Evolutionary conservation across 2,329 filamentous ascomycete species (phyloP), one percentile per base, ranked within the genome.

Genomic region (Trichoderma sp.): DNA sequence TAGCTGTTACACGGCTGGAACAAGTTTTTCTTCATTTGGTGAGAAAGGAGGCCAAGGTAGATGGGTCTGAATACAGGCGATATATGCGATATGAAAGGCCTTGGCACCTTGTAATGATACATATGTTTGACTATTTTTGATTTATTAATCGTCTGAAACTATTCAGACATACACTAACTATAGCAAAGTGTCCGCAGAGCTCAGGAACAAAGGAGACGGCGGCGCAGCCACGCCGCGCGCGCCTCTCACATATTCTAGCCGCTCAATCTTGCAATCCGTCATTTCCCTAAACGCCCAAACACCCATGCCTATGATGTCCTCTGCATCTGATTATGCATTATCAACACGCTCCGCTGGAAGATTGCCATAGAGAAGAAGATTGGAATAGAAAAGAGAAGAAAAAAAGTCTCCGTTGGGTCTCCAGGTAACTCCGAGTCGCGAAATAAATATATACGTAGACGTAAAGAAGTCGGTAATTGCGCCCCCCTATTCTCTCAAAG

Each of bases 251-350:
- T 32, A 14, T 46, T 14, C 51, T 18, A 10, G 21, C n/a, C 37
- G 26, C 46, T n/a, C 26, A 49, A 49, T 54, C 26, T 10, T 4
- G 24, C 51, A 4, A 49, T 49, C n/a, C 46, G 21, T n/a, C n/a
- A 49, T 39, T 56, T 10, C 54, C 59, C 37, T 11, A 30, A 28
- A 69, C 56, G 55, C 68, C 68, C 14, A 21, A 46, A 69, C 68
- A 26, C 68, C 68, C 32, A 49, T 66, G 64, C 26, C 52, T 24
- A 43, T 59, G 26, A 49, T 30, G 55, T 65, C 37, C 52, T 39
- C 18, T n/a, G 18, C 52, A 52, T 28, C 39, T 30, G n/a, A 43
- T 52, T 10, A 61, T 51, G 59, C 43, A 32, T 21, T 11, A 21
- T 11, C 28, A 46, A 21, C 10, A 21, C 32, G 18, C 21, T 28